Evolutionary conservation across 2,329 filamentous ascomycete genomes (phyloP), one percentile per base, ranked within the genome.

Genomic region (Aureobasidium leucospermi): DNA sequence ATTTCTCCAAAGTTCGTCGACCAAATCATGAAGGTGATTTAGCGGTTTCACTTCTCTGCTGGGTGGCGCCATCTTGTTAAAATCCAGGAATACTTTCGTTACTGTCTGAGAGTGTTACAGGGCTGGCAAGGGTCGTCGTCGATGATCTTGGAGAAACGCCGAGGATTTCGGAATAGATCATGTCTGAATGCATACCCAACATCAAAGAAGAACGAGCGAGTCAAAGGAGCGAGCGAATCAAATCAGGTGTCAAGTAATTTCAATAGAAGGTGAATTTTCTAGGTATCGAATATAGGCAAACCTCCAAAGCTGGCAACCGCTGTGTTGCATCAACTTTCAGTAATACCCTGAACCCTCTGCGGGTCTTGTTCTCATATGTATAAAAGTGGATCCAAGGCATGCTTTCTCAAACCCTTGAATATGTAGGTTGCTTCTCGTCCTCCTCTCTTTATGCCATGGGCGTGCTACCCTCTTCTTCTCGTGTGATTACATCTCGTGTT

Each of bases 401-500:
- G n/a, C 47, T 32, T 16, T 13, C 34, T 36, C n/a, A 2, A n/a
- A 19, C 9, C 8, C 34, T 29, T 32, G 16, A 10, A 19, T 15
- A 19, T 7, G 28, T 23, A 42, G 41, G 38, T 9, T 36, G 34
- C 34, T 36, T 36, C 49, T 13, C 15, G 23, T 11, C 38, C 9
- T 31, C 23, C 11, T 13, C 38, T 7, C 7, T 16, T n/a, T 10
- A 8, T 11, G 6, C 28, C 19, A 6, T 16, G 23, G 36, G 23
- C 36, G 49, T 42, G 28, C 5, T 23, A n/a, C 5, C 23, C 36
- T 19, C 16, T 32, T 28, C 7, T 41, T 3, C 16, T 36, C 29
- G 36, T 45, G 45, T 56, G 39, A 56, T n/a, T 45, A 56, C 41
- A 46, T 56, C 52, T 56, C 52, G 9, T 6, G 29, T 2, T 52